Evolutionary conservation across 345 rosid species (phyloP), one percentile per base, ranked within the genome.

Genomic region (Durio zibethinus): DNA sequence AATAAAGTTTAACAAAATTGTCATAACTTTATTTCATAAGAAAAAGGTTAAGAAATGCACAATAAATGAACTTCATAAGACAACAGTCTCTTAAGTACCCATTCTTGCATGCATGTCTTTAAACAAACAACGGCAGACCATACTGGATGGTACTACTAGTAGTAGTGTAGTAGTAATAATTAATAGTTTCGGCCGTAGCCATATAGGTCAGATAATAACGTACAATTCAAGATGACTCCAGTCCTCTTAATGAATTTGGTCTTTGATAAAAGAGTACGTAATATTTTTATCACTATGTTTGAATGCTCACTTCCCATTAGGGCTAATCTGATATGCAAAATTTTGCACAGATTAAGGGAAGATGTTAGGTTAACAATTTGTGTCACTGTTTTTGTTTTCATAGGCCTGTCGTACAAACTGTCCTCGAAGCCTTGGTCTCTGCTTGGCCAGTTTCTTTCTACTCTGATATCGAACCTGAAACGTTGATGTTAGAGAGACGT

Each of bases 391-490:
- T 35, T 78, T 80, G 54, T 77, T 80, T 75, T 73, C 87, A 16
- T 52, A 52, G 38, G 29, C 78, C 79, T 80, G 87, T 33, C 84
- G 86, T 23, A 87, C 88, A 78, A 89, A 89, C 54, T 87, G 92
- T 25, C 89, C 90, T 71, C 85, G 83, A 57, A 87, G 38, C 1
- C 89, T 84, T 3, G 93, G 91, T 69, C 91, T 79, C 72, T 86
- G 89, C 65, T 89, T 88, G 0, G 93, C 90, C 77, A 87, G 80
- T 61, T 82, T 84, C 86, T 89, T 86, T 79, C 89, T 82, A 76
- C 90, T 86, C 4, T 89, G 85, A 59, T 89, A 89, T 63, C 90
- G 86, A 60, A 89, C 87, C 91, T 89, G 83, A 29, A 72, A 81
- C 61, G 16, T 53, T 35, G 2, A 20, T n/a, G 61, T 64, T 11